Conservation (phyloP, 192 early-diverging fungal species). For the Geosiphon pyriformis region DNA sequence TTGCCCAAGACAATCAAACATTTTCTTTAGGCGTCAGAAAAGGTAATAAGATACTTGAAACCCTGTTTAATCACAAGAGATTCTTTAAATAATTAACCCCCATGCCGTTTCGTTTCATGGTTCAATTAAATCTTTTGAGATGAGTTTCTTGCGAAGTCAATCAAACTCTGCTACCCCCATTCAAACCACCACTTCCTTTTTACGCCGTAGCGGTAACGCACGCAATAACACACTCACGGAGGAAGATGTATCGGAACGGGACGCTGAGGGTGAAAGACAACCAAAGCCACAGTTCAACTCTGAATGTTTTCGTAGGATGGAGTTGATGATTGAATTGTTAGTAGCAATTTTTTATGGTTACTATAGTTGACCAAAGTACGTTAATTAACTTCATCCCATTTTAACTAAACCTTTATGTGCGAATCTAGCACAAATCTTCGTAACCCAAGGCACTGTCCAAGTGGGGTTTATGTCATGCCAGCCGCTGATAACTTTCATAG, state of each 20-base stretch:
- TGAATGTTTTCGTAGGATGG: slow-evolving; percentile 24
- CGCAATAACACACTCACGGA: not conserved
- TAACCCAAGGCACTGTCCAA: slow-evolving; percentile 75
- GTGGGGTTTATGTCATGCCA: slow-evolving; percentile 86
- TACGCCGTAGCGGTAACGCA: not conserved
- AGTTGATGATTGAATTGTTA: slow-evolving; percentile 27
- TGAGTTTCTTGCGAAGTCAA: not conserved
- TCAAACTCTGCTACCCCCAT: not conserved
- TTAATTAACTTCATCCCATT: not conserved
- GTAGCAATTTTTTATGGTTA: too few relatives aligned
- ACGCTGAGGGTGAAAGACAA: not conserved
- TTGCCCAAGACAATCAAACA: too few relatives aligned
- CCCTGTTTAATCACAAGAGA: too few relatives aligned
- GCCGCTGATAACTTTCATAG: slow-evolving; percentile 57
- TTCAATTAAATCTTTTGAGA: too few relatives aligned
- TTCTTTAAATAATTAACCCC: too few relatives aligned
- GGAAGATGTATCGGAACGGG: not conserved
- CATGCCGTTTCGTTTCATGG: too few relatives aligned
- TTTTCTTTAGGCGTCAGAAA: too few relatives aligned
- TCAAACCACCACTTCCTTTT: slow-evolving; percentile 8
- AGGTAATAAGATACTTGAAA: too few relatives aligned
- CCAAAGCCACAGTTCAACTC: slow-evolving; percentile 19
- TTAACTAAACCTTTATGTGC: too few relatives aligned
- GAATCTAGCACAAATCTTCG: slow-evolving; percentile 64
- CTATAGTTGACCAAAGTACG: too few relatives aligned